Evolutionary conservation across 768 basidiomycete genomes (phyloP).

Genomic region (Hygrocybe coccinea): DNA sequence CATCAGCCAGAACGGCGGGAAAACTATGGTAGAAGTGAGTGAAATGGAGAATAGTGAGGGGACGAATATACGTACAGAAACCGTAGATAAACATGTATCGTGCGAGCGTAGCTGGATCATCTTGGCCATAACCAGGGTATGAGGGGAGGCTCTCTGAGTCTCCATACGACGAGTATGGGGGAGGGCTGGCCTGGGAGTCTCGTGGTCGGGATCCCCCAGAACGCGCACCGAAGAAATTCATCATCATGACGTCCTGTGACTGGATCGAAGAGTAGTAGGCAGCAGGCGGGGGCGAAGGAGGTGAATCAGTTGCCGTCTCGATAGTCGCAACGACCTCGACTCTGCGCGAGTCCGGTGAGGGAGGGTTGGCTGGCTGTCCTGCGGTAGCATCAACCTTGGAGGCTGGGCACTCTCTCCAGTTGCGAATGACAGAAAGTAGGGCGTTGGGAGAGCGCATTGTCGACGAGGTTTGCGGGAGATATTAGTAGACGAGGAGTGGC

Average conservation of each 20-base stretch:
- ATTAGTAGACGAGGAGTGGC: too few relatives aligned
- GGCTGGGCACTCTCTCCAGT: too few relatives aligned
- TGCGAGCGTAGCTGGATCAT: constrained; percentile 52
- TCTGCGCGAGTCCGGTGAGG: not conserved
- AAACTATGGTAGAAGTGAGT: constrained; percentile 37
- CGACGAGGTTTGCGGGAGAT: too few relatives aligned
- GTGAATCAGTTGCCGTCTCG: not conserved
- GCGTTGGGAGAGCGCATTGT: too few relatives aligned
- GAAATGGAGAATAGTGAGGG: not conserved
- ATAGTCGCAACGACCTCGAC: not conserved
- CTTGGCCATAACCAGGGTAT: constrained; percentile 24
- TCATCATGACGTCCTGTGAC: constrained; percentile 1
- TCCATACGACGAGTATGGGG: constrained; percentile 37
- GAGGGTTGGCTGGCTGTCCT: too few relatives aligned
- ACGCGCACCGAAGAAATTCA: constrained; percentile 3
- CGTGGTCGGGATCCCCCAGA: not conserved
- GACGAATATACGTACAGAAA: constrained; percentile 43
- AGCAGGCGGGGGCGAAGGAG: not conserved
- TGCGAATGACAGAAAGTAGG: too few relatives aligned
- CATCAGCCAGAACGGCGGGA: constrained; percentile 58
- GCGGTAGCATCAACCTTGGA: too few relatives aligned
- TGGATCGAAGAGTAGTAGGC: not conserved
- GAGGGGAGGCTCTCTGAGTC: constrained; percentile 35
- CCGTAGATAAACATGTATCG: constrained; percentile 61
- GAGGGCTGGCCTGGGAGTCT: constrained; percentile 20